Percentiles rank a stretch among this genome's conserved stretches.
Conservation (phyloP, 2,329 filamentous ascomycete genomes). For the Hansfordia pulvinata region DNA sequence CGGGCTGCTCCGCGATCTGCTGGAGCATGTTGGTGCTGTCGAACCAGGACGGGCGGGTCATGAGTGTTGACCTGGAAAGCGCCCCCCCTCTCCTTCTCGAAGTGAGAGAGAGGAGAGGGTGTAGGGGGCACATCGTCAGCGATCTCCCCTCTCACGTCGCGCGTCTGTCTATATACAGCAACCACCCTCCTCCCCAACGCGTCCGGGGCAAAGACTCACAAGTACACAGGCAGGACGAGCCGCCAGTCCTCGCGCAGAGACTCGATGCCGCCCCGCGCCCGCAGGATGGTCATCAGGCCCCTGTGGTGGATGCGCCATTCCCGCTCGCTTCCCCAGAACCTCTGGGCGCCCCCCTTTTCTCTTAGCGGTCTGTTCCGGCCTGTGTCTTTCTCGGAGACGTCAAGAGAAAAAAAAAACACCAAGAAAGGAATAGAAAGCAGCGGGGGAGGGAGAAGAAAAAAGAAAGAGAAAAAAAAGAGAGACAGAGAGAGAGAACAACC, state of each 20-base stretch:
- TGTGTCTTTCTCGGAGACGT: too few species aligned
- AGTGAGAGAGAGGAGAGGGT: background rate
- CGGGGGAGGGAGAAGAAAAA: background rate
- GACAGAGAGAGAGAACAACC: too few species aligned
- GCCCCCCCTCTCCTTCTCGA: background rate
- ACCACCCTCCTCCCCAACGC: too few species aligned
- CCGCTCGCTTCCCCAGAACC: slow-evolving; percentile 18
- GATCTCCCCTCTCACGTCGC: too few species aligned
- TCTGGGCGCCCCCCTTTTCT: too few species aligned
- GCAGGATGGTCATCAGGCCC: slow-evolving; percentile 17
- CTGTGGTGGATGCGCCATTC: slow-evolving; percentile 18
- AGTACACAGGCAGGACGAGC: slow-evolving; percentile 9
- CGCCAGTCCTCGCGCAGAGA: slow-evolving; percentile 16
- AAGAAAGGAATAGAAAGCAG: background rate
- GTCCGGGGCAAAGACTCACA: too few species aligned
- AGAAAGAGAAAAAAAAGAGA: background rate
- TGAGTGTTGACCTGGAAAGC: slow-evolving; percentile 3
- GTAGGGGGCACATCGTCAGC: too few species aligned
- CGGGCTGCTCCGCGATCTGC: slow-evolving; percentile 4
- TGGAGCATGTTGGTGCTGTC: slow-evolving; percentile 6
- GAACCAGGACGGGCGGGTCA: slow-evolving; percentile 5
- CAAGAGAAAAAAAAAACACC: too few species aligned
- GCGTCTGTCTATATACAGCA: too few species aligned
- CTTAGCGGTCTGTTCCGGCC: too few species aligned
- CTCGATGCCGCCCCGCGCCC: slow-evolving; percentile 17